Percentiles rank a stretch among this genome's conserved stretches.
These are phyloP conservation scores for Suillus paluster DNA, from an alignment of 768 basidiomycete species.

Conservation along the genomic window DNA sequence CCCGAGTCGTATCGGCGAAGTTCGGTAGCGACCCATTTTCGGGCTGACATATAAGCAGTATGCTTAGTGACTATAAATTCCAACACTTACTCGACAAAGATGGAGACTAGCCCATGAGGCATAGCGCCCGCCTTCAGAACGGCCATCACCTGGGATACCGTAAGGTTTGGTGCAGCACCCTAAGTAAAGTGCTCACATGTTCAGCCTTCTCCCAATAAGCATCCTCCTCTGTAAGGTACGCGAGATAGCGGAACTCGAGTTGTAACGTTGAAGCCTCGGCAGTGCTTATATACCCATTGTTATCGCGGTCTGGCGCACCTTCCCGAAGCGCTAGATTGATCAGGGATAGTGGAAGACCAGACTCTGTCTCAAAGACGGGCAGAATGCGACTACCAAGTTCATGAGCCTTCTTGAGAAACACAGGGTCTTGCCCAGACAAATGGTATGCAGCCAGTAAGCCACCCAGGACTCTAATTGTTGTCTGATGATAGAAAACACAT, in stretches of 20 bases:
- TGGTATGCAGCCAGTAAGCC: constrained; percentile 88
- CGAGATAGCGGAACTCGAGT: constrained; percentile 90
- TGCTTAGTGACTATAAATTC: not conserved
- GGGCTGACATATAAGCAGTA: constrained; percentile 41
- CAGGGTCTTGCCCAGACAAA: constrained; percentile 64
- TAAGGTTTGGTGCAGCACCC: not conserved
- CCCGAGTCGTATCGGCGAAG: constrained; percentile 84
- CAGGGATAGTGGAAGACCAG: constrained; percentile 80
- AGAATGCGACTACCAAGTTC: constrained; percentile 90
- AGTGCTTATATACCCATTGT: constrained; percentile 68
- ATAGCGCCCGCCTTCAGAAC: constrained; percentile 65
- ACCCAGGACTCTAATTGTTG: constrained; percentile 90
- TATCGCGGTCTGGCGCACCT: constrained; percentile 65
- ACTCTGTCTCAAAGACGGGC: constrained; percentile 79
- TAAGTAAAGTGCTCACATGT: constrained; percentile 45
- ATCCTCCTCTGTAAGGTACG: constrained; percentile 73
- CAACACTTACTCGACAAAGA: constrained; percentile 75
- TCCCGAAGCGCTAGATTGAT: constrained; percentile 69
- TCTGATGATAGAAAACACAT: constrained; percentile 47
- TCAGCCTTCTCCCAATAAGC: constrained; percentile 84
- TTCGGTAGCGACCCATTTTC: constrained; percentile 53
- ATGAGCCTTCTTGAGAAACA: constrained; percentile 76
- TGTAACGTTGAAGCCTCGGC: constrained; percentile 91
- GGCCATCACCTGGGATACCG: constrained; percentile 59
- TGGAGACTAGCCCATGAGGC: constrained; percentile 78